These are phyloP conservation scores for Murraya paniculata DNA, from an alignment of 345 rosid genomes.

Conservation along the genomic window DNA sequence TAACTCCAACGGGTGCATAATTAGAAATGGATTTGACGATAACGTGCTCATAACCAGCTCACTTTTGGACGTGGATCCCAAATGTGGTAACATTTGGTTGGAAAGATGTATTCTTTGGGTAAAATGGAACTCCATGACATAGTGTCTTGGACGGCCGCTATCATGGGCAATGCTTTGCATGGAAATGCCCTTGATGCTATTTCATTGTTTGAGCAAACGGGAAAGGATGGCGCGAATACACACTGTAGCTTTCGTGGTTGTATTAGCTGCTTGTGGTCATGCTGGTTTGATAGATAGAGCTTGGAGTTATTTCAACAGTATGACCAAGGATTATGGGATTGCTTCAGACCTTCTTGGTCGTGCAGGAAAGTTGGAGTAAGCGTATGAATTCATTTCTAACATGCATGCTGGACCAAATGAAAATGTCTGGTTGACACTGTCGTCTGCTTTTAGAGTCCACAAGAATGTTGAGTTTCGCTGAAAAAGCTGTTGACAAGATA, in stretches of 20 bases:
- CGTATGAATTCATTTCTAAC: slow-evolving; percentile 51
- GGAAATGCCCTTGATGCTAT: slow-evolving; percentile 68
- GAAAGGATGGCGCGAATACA: slow-evolving; percentile 57
- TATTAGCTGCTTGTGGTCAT: slow-evolving; percentile 85
- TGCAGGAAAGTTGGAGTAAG: slow-evolving; percentile 79
- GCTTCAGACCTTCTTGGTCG: slow-evolving; percentile 80
- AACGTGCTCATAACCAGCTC: slow-evolving; percentile 71
- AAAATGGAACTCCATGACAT: slow-evolving; percentile 57
- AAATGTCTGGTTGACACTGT: slow-evolving; percentile 64
- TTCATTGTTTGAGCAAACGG: slow-evolving; percentile 71
- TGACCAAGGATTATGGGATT: slow-evolving; percentile 56
- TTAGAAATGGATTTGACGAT: slow-evolving; percentile 46
- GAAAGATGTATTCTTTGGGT: slow-evolving; percentile 61
- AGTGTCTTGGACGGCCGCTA: slow-evolving; percentile 89
- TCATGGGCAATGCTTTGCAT: slow-evolving; percentile 81
- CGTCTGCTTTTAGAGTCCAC: slow-evolving; percentile 74
- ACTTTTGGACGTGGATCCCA: slow-evolving; percentile 83
- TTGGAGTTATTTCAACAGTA: slow-evolving; percentile 53
- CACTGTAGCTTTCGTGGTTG: slow-evolving; percentile 65
- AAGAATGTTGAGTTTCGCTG: slow-evolving; percentile 74
- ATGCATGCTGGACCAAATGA: slow-evolving; percentile 48
- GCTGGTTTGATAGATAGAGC: slow-evolving; percentile 67
- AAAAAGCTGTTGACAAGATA: slow-evolving; percentile 53
- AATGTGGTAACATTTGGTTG: slow-evolving; percentile 67
- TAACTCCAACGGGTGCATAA: slow-evolving; percentile 79